These are phyloP conservation scores for Saxophila tyrrhenica DNA, from an alignment of 495 filamentous ascomycete species.

Conservation along the genomic window DNA sequence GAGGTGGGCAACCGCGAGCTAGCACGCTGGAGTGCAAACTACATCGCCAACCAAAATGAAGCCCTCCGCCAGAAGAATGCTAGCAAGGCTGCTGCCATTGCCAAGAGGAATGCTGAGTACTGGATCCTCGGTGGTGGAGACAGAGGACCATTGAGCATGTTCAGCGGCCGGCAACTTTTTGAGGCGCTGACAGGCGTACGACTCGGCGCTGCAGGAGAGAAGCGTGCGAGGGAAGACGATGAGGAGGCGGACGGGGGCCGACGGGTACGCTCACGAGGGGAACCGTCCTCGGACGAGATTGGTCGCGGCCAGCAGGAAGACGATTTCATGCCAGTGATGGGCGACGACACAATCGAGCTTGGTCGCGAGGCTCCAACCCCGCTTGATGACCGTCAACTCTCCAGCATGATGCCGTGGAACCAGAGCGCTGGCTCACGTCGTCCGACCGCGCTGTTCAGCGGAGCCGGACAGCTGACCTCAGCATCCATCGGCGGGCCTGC, in stretches of 20 bases:
- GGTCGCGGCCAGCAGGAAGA: slow-evolving; percentile 34
- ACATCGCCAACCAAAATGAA: slow-evolving; percentile 28
- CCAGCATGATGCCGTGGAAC: slow-evolving; percentile 62
- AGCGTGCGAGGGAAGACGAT: slow-evolving; percentile 32
- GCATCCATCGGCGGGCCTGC: slow-evolving; percentile 55
- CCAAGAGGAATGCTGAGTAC: slow-evolving; percentile 31
- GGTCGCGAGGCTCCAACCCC: slow-evolving; percentile 47
- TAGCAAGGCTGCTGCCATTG: slow-evolving; percentile 16
- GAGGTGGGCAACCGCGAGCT: slow-evolving; percentile 30
- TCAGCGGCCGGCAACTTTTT: slow-evolving; percentile 45
- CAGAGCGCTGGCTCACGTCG: slow-evolving; percentile 45
- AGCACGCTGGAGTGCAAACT: slow-evolving; percentile 27
- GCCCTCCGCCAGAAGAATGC: slow-evolving; percentile 14
- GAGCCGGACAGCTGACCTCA: slow-evolving; percentile 23
- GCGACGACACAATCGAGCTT: slow-evolving; percentile 42
- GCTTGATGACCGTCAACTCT: slow-evolving; percentile 44
- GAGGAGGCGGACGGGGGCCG: slow-evolving; percentile 29
- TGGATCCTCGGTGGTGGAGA: slow-evolving; percentile 22
- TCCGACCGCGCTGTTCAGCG: slow-evolving; percentile 33
- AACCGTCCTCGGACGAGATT: slow-evolving; percentile 27
- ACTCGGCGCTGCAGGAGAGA: slow-evolving; percentile 23
- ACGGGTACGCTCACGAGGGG: slow-evolving; percentile 35
- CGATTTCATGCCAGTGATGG: slow-evolving; percentile 25
- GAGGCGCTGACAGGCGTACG: slow-evolving; percentile 33
- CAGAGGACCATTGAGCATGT: slow-evolving; percentile 24